phyloP scores from a whole-genome alignment of 1,139 yeast species.

The Blastobotrys arbuscula region DNA sequence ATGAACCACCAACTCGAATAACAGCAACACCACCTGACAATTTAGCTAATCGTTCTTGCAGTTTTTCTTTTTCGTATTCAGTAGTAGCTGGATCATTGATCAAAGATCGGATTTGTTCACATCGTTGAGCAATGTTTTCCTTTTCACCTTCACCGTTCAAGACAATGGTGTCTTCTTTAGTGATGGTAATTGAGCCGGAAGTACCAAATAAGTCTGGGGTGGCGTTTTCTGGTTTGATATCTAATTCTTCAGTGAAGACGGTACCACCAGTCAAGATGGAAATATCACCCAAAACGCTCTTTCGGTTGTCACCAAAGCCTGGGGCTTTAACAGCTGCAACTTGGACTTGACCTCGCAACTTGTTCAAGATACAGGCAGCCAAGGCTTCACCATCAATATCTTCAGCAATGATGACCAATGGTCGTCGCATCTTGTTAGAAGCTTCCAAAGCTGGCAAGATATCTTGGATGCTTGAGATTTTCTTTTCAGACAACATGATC shows the following conservation, averaged over 20 bases:
- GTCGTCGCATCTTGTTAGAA: constrained; percentile 93
- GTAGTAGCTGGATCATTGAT: constrained; percentile 68
- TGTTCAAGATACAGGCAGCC: constrained; percentile 97
- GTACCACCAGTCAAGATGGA: constrained; percentile 97
- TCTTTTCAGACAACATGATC: constrained; percentile 86
- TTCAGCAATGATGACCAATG: constrained; percentile 90
- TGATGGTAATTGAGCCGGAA: constrained; percentile 87
- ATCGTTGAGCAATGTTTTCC: constrained; percentile 81
- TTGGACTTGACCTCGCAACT: constrained; percentile 98
- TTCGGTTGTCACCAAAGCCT: constrained; percentile 99
- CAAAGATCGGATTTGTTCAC: constrained; percentile 91
- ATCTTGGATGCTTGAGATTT: constrained; percentile 88
- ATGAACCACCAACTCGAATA: constrained; percentile 95
- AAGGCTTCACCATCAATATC: constrained; percentile 98
- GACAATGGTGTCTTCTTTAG: constrained; percentile 95
- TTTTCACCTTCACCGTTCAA: constrained; percentile 94
- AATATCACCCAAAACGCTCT: constrained; percentile 94
- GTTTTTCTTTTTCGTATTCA: constrained; percentile 95
- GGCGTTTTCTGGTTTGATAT: constrained; percentile 94
- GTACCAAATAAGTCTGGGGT: constrained; percentile 89
- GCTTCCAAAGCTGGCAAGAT: constrained; percentile 90
- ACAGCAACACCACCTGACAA: constrained; percentile 99
- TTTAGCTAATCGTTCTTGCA: constrained; percentile 97
- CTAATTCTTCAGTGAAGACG: constrained; percentile 97
- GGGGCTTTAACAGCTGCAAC: constrained; percentile 99